Base-by-base conservation (phyloP, 75 land plant species). In the Gnetum montanum region DNA sequence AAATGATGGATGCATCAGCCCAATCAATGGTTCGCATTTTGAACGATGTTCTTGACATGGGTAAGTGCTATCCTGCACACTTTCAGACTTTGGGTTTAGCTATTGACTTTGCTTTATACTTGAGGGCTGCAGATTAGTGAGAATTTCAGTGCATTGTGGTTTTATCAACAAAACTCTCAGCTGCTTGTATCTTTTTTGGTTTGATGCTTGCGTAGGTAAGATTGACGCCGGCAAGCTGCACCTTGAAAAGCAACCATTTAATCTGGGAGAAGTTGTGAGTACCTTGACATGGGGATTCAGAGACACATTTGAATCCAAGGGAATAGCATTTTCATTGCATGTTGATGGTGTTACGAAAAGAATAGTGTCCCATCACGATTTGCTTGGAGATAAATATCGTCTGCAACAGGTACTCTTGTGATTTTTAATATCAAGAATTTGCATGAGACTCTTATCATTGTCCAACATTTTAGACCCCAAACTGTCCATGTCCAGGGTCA, bases 41-140 rank as follows among this genome's bases (percentile, higher is more conserved):
- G 19, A 57, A 73, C 38, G 73, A 73, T 52, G 76, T 73, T 20
- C 54, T 63, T 30, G 76, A 73, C 55, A 73, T 73, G 76, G 72
- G 76, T 73, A 24, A 50, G 70, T 35, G 20, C 27, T n/a, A n/a
- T n/a, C n/a, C n/a, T n/a, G n/a, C n/a, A n/a, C n/a, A n/a, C n/a
- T n/a, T n/a, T n/a, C n/a, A n/a, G n/a, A n/a, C n/a, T n/a, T n/a
- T n/a, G 43, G 15, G 10, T 40, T 40, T 15, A 40, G 43, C 10
- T 10, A 40, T 15, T 10, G 43, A 40, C 15, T 40, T 40, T 15
- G 10, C 15, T 40, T 15, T 10, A 10, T 10, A 40, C 43, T n/a
- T n/a, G n/a, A n/a, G n/a, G n/a, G n/a, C n/a, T n/a, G n/a, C n/a
- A n/a, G n/a, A n/a, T n/a, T n/a, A n/a, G n/a, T n/a, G n/a, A n/a